Evolutionary conservation across 352 stramenopile species (phyloP).

Genomic region (Heterotrichella gracilis): DNA sequence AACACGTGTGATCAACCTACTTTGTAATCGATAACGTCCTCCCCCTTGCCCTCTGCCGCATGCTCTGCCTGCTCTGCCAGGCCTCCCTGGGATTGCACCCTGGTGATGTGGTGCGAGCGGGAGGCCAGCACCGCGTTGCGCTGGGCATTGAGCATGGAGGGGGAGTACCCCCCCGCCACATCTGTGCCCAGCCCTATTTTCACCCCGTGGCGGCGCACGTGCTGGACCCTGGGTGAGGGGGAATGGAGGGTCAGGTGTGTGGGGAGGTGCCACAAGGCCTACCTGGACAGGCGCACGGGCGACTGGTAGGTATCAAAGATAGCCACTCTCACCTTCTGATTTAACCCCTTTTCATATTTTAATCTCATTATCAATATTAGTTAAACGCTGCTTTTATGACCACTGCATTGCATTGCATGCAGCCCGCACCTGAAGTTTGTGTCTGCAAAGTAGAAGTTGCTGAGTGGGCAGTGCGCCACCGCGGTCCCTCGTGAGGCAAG

Average conservation of each 20-base stretch:
- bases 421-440: too few species aligned
- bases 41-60: slow-evolving; percentile 14
- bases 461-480: slow-evolving; percentile 67
- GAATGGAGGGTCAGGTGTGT: slow-evolving; percentile 28
- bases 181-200: slow-evolving; percentile 66
- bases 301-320: too few species aligned
- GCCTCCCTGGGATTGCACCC: too few species aligned
- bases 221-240: too few species aligned
- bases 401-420: too few species aligned
- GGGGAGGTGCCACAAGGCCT: slow-evolving; percentile 21
- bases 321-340: too few species aligned
- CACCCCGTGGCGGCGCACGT: slow-evolving; percentile 22
- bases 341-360: too few species aligned
- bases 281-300: too few species aligned
- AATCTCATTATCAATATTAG: too few species aligned
- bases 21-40: slow-evolving; percentile 27
- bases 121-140: slow-evolving; percentile 51
- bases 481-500: slow-evolving; percentile 30
- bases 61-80: too few species aligned
- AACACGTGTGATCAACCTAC: too few species aligned
- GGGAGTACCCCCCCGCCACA: slow-evolving; percentile 54
- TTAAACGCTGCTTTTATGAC: too few species aligned
- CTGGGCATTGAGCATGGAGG: slow-evolving; percentile 59
- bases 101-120: not conserved
- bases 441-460: slow-evolving; percentile 60